Conservation (phyloP, 768 basidiomycete species). For the Neoboletus magnificus region DNA sequence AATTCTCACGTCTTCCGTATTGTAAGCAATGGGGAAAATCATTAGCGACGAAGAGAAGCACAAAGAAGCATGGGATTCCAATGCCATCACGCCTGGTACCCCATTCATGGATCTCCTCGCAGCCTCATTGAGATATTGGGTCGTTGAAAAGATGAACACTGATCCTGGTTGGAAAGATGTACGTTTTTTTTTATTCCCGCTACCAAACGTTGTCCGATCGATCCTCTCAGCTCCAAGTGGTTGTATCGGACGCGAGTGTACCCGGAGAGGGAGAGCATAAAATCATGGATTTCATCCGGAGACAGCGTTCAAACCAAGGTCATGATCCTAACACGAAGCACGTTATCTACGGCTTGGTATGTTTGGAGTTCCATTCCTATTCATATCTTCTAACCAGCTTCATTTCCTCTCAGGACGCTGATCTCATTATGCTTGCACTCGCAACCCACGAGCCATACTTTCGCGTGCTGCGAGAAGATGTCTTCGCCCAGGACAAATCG, state of each 20-base stretch:
- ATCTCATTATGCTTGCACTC: slow-evolving; percentile 97
- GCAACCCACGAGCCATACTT: slow-evolving; percentile 99
- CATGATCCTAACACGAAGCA: slow-evolving; percentile 94
- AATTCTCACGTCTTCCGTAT: background rate
- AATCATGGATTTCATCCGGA: slow-evolving; percentile 97
- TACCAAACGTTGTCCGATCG: background rate
- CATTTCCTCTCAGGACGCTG: slow-evolving; percentile 70
- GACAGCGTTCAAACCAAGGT: slow-evolving; percentile 82
- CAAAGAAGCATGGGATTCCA: slow-evolving; percentile 92
- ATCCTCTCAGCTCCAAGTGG: slow-evolving; percentile 73
- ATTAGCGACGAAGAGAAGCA: slow-evolving; percentile 78
- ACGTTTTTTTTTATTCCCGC: slow-evolving; percentile 15
- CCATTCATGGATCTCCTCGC: slow-evolving; percentile 97
- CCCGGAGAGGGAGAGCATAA: slow-evolving; percentile 99
- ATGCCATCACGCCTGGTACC: slow-evolving; percentile 98
- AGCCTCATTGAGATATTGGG: slow-evolving; percentile 89
- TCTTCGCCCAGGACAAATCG: slow-evolving; percentile 82
- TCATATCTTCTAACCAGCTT: slow-evolving; percentile 6
- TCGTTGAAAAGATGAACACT: slow-evolving; percentile 88
- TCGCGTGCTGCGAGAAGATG: slow-evolving; percentile 95
- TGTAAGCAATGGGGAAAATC: slow-evolving; percentile 86
- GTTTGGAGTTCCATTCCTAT: slow-evolving; percentile 22
- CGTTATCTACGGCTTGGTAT: slow-evolving; percentile 94
- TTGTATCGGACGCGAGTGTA: slow-evolving; percentile 95
- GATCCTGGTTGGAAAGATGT: slow-evolving; percentile 97